Percentiles rank a stretch among this genome's conserved stretches.
phyloP scores from a whole-genome alignment of 2,329 filamentous ascomycete genomes.

The Sarocladiaceae sp. region DNA sequence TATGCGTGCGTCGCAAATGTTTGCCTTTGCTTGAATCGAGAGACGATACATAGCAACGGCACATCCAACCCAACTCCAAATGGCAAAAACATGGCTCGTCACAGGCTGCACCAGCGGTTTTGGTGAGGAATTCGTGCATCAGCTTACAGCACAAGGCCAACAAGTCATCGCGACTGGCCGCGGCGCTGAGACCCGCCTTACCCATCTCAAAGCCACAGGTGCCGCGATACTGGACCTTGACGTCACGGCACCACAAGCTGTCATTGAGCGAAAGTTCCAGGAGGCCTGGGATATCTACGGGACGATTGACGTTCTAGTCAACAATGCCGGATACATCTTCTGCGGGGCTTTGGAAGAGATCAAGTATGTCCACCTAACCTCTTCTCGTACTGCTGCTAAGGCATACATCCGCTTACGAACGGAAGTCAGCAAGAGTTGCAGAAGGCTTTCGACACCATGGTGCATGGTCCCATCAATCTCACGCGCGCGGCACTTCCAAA shows the following conservation, averaged over 20 bases:
- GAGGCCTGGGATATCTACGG: slow-evolving; percentile 26
- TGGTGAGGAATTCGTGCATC: slow-evolving; percentile 20
- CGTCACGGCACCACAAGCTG: slow-evolving; percentile 16
- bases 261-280: slow-evolving; percentile 17
- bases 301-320: slow-evolving; percentile 27
- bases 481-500: too few species aligned
- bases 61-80: too few species aligned
- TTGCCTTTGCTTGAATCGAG: too few species aligned
- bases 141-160: slow-evolving; percentile 22
- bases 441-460: too few species aligned
- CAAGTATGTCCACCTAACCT: slow-evolving; percentile 21
- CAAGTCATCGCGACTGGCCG: slow-evolving; percentile 26
- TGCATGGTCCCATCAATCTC: too few species aligned
- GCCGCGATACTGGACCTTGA: slow-evolving; percentile 26
- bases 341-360: slow-evolving; percentile 25
- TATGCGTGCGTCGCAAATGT: too few species aligned
- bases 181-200: slow-evolving; percentile 19
- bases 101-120: slow-evolving; percentile 29
- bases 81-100: slow-evolving; percentile 29
- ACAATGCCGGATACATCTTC: slow-evolving; percentile 28
- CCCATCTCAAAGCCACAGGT: slow-evolving; percentile 19
- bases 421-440: too few species aligned
- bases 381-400: too few species aligned
- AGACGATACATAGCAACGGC: too few species aligned
- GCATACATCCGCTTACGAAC: background rate